These are phyloP conservation scores for Rhodofomes roseus DNA, from an alignment of 1,284 basidiomycete genomes.

Conservation along the genomic window DNA sequence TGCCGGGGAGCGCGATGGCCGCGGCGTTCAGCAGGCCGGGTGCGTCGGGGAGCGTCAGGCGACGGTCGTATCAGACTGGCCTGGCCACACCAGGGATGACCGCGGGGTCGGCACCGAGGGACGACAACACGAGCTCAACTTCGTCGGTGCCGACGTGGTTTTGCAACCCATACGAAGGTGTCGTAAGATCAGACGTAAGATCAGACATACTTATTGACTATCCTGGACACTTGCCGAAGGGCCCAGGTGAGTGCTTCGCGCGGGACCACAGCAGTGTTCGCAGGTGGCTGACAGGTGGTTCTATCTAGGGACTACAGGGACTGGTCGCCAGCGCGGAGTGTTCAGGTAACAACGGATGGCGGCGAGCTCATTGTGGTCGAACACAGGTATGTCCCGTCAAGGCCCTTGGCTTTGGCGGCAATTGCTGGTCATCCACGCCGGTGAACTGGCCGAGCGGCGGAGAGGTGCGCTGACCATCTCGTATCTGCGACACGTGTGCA, in stretches of 20 bases:
- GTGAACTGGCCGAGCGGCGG: too few relatives aligned
- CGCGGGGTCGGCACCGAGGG: neutral
- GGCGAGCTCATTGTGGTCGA: too few relatives aligned
- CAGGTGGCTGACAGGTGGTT: neutral
- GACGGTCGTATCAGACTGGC: neutral
- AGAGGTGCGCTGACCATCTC: too few relatives aligned
- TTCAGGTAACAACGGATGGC: too few relatives aligned
- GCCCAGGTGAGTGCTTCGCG: neutral
- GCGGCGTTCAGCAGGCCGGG: too few relatives aligned
- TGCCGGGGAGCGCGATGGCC: too few relatives aligned
- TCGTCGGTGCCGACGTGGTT: conserved; percentile 10
- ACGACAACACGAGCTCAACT: neutral
- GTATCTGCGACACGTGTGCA: too few relatives aligned
- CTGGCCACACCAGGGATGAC: neutral
- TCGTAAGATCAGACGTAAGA: conserved; percentile 7
- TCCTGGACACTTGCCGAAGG: conserved; percentile 3
- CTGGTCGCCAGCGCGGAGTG: too few relatives aligned
- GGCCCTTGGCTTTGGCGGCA: too few relatives aligned
- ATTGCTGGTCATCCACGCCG: too few relatives aligned
- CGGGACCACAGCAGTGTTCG: neutral
- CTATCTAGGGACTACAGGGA: neutral
- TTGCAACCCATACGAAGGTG: conserved; percentile 18
- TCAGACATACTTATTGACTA: conserved; percentile 16
- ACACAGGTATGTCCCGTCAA: too few relatives aligned
- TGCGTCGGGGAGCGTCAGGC: too few relatives aligned